phyloP scores from a whole-genome alignment of 2,329 filamentous ascomycete species.

The Acarospora socialis region DNA sequence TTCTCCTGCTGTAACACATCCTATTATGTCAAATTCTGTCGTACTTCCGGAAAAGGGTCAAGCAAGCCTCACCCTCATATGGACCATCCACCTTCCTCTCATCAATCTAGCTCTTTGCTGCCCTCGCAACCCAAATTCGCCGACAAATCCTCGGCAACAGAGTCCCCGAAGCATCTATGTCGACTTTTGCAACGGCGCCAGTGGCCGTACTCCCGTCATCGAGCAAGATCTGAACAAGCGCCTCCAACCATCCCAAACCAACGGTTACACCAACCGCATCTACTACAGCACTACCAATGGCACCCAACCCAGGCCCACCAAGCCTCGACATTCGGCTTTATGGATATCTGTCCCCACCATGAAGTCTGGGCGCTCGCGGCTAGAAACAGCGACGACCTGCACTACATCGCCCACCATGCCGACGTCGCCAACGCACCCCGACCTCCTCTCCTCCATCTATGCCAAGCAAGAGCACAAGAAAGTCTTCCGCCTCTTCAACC shows the following conservation, averaged over 20 bases:
- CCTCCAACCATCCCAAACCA: background rate
- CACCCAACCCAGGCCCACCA: constrained; percentile 7
- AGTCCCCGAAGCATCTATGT: constrained; percentile 11
- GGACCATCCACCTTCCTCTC: constrained; percentile 12
- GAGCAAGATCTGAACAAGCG: constrained; percentile 16
- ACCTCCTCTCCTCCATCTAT: constrained; percentile 26
- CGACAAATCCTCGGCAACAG: constrained; percentile 10
- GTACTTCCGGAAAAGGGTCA: constrained; percentile 13
- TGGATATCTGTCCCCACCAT: constrained; percentile 27
- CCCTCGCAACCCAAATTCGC: constrained; percentile 10
- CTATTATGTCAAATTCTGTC: too few relatives aligned
- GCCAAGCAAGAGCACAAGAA: constrained; percentile 29
- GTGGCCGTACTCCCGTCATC: constrained; percentile 15
- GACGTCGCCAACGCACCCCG: constrained; percentile 48
- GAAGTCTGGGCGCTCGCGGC: constrained; percentile 20
- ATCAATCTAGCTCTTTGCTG: too few relatives aligned
- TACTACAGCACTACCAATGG: too few relatives aligned
- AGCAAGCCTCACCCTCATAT: constrained; percentile 13
- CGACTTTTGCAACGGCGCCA: constrained; percentile 16
- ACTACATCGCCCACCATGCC: constrained; percentile 43
- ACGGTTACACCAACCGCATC: constrained; percentile 2
- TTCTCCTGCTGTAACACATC: too few relatives aligned
- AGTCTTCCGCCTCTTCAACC: constrained; percentile 52
- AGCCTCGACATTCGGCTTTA: constrained; percentile 25
- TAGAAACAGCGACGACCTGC: constrained; percentile 35